phyloP scores from a whole-genome alignment of 805 yeast genomes.

The Scheffersomyces coipomensis region DNA sequence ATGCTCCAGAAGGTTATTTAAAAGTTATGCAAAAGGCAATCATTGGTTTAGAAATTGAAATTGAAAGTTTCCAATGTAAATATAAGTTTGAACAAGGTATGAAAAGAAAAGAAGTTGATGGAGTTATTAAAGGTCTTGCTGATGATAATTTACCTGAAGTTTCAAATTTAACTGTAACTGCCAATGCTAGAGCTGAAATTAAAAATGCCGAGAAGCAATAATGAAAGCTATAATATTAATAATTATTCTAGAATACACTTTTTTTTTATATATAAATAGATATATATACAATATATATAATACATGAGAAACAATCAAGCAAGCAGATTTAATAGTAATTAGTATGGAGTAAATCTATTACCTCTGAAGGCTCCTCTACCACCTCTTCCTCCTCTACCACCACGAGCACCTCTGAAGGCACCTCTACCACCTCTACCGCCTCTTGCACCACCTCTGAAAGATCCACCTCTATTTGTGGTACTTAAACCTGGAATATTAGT shows the following conservation, averaged over 20 bases:
- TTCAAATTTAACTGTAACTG: slow-evolving; percentile 20
- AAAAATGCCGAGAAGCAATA: slow-evolving; percentile 1
- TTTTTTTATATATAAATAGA: not conserved
- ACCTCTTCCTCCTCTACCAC: slow-evolving; percentile 17
- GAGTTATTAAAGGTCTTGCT: slow-evolving; percentile 48
- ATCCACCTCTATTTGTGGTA: slow-evolving; percentile 22
- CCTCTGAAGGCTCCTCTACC: too few species aligned
- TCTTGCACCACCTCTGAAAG: slow-evolving; percentile 20
- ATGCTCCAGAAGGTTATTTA: slow-evolving; percentile 53
- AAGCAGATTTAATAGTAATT: too few species aligned
- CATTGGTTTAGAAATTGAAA: slow-evolving; percentile 55
- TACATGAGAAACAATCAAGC: too few species aligned
- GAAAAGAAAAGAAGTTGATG: slow-evolving; percentile 44
- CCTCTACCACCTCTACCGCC: slow-evolving; percentile 34
- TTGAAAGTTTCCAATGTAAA: slow-evolving; percentile 47
- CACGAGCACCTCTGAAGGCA: slow-evolving; percentile 24
- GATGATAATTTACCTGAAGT: slow-evolving; percentile 31
- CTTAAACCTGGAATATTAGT: slow-evolving; percentile 76
- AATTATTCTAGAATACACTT: not conserved
- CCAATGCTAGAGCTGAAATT: slow-evolving; percentile 16
- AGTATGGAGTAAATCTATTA: slow-evolving; percentile 19
- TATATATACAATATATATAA: not conserved
- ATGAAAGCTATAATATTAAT: too few species aligned
- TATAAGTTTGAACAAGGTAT: slow-evolving; percentile 58
- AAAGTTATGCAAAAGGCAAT: slow-evolving; percentile 47